Conservation (phyloP, 306 rosid genomes). For the Astragalus membranaceus region DNA sequence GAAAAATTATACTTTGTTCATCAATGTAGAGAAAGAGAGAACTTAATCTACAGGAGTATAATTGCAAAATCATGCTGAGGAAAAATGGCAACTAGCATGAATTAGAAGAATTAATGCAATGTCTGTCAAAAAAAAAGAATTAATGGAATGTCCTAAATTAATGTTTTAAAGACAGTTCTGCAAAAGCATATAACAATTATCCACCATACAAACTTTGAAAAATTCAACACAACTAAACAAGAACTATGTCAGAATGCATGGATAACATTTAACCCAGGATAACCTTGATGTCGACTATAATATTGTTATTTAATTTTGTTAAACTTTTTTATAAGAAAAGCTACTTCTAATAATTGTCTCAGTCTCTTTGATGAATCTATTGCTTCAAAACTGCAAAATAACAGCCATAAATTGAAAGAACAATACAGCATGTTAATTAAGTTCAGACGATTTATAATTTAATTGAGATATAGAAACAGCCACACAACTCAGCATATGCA, state of each 20-base stretch:
- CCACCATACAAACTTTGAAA: conserved; percentile 3
- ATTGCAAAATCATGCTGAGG: neutral
- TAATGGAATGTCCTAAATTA: neutral
- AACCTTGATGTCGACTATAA: neutral
- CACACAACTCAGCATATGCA: neutral
- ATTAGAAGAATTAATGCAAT: neutral
- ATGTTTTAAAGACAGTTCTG: neutral
- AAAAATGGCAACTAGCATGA: neutral
- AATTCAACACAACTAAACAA: conserved; percentile 1
- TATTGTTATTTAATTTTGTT: neutral
- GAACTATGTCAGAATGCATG: neutral
- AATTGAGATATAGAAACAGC: neutral
- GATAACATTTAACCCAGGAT: conserved; percentile 3
- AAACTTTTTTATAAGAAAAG: neutral
- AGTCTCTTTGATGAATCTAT: neutral
- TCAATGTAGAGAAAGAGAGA: neutral
- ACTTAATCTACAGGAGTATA: neutral
- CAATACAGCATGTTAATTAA: neutral
- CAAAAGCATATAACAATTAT: neutral
- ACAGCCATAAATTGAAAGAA: neutral
- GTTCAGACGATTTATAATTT: neutral
- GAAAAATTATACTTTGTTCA: neutral
- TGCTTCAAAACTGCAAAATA: neutral
- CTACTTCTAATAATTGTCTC: neutral
- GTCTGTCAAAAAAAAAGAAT: no score